Percentiles rank a stretch among this genome's conserved stretches.
phyloP scores from a whole-genome alignment of 768 basidiomycete species.

The Hysterangium stoloniferum region DNA sequence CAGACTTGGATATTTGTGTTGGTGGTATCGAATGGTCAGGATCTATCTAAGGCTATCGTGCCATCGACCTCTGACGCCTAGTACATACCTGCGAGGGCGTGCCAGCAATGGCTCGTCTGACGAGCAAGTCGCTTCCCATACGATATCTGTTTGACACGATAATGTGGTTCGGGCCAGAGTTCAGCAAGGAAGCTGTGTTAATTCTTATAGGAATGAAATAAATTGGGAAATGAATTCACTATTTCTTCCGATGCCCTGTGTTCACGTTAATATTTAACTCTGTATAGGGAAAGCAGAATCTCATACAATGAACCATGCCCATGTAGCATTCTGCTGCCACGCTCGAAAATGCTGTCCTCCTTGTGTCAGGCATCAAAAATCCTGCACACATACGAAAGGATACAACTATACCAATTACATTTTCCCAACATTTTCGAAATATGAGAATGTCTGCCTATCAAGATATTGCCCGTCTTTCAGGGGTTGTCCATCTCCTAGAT shows the following conservation, averaged over 20 bases:
- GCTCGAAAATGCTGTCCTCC: constrained; percentile 89
- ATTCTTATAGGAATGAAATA: no score
- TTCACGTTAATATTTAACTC: no score
- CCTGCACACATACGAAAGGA: background rate
- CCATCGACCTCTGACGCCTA: no score
- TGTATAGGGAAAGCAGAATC: constrained; percentile 17
- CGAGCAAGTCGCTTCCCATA: constrained; percentile 70
- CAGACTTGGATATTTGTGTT: no score
- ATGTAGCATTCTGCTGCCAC: constrained; percentile 81
- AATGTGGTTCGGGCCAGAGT: constrained; percentile 59
- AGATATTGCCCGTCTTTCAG: constrained; percentile 62
- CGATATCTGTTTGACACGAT: constrained; percentile 80
- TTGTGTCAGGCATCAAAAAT: constrained; percentile 15
- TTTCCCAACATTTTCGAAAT: constrained; percentile 88
- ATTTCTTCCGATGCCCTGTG: constrained; percentile 69
- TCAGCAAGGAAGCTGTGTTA: no score
- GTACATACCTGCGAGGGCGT: no score
- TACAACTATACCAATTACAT: constrained; percentile 44
- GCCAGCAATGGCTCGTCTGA: constrained; percentile 54
- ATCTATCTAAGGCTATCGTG: no score
- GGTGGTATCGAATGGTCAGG: no score
- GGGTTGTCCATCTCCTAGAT: constrained; percentile 78
- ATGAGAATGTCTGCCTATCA: constrained; percentile 66
- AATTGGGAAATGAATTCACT: constrained; percentile 27
- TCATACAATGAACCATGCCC: constrained; percentile 80